Percentiles rank a stretch among this genome's conserved stretches.
phyloP scores from a whole-genome alignment of 306 rosid species.

The Arachis hypogaea region DNA sequence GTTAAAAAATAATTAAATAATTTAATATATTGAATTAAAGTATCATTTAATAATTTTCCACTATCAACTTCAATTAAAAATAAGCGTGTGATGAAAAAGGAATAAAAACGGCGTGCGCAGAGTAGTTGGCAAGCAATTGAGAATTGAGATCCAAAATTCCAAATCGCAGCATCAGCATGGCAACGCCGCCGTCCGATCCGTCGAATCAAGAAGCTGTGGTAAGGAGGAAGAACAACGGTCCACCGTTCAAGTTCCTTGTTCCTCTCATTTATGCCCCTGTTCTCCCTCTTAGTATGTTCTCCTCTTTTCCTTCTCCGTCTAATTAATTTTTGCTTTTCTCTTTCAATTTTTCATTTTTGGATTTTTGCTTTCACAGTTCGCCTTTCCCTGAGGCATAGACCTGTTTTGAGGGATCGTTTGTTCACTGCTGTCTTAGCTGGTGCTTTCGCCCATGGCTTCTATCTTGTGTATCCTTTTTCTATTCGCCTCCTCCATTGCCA shows the following conservation, averaged over 20 bases:
- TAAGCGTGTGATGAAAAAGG: too few relatives aligned
- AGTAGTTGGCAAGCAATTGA: too few relatives aligned
- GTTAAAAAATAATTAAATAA: too few relatives aligned
- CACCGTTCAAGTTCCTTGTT: constrained; percentile 78
- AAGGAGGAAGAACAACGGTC: constrained; percentile 60
- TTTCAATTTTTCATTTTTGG: not conserved
- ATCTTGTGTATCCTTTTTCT: constrained; percentile 89
- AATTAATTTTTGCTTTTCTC: not conserved
- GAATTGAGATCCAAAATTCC: too few relatives aligned
- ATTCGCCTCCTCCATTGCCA: too few relatives aligned
- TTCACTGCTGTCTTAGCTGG: constrained; percentile 80
- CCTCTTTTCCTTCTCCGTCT: not conserved
- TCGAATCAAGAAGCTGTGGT: constrained; percentile 46
- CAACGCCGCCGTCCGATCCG: constrained; percentile 45
- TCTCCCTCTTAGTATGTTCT: constrained; percentile 82
- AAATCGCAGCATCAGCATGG: too few relatives aligned
- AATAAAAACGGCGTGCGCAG: too few relatives aligned
- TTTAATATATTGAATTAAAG: too few relatives aligned
- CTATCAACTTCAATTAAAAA: too few relatives aligned
- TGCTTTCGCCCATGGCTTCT: constrained; percentile 82
- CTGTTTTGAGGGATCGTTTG: constrained; percentile 90
- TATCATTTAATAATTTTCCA: too few relatives aligned
- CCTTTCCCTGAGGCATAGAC: constrained; percentile 70
- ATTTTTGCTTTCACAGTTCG: constrained; percentile 60
- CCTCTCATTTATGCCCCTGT: constrained; percentile 93